Evolutionary conservation across 2,329 filamentous ascomycete species (phyloP).

Genomic region (Botrytis fragariae): DNA sequence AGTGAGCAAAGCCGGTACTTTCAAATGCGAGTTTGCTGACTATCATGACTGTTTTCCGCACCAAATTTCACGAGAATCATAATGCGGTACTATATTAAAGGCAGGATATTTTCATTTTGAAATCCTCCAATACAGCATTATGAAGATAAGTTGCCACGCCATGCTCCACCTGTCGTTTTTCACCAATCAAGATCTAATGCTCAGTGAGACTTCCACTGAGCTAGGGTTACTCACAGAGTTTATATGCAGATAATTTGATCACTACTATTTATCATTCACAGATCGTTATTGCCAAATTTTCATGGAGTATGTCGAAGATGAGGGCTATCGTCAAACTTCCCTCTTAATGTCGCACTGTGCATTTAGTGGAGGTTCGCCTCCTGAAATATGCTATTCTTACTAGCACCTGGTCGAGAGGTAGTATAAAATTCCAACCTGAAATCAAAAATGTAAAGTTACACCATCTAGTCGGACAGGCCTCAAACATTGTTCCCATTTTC

Average conservation of each 20-base stretch:
- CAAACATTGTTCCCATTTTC: too few species aligned
- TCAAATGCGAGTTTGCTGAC: rapidly evolving
- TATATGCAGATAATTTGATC: rapidly evolving
- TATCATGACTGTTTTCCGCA: rapidly evolving
- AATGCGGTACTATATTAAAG: not conserved
- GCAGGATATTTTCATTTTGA: not conserved
- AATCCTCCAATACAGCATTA: rapidly evolving
- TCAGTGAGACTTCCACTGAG: not conserved
- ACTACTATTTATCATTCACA: not conserved
- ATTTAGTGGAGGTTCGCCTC: not conserved
- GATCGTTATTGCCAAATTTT: not conserved
- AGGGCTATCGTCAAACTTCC: not conserved
- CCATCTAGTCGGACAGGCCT: not conserved
- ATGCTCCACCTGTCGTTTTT: too few species aligned
- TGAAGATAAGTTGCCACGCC: too few species aligned
- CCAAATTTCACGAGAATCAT: rapidly evolving
- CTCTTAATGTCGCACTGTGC: not conserved
- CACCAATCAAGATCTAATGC: not conserved
- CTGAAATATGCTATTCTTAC: not conserved
- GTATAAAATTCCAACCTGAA: not conserved
- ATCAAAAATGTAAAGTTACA: too few species aligned
- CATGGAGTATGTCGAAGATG: too few species aligned
- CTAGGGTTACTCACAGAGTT: not conserved
- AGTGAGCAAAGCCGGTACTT: rapidly evolving
- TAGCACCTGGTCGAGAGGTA: not conserved